These are phyloP conservation scores for Ustilaginoidea virens DNA, from an alignment of 2,329 filamentous ascomycete species.

Conservation along the genomic window DNA sequence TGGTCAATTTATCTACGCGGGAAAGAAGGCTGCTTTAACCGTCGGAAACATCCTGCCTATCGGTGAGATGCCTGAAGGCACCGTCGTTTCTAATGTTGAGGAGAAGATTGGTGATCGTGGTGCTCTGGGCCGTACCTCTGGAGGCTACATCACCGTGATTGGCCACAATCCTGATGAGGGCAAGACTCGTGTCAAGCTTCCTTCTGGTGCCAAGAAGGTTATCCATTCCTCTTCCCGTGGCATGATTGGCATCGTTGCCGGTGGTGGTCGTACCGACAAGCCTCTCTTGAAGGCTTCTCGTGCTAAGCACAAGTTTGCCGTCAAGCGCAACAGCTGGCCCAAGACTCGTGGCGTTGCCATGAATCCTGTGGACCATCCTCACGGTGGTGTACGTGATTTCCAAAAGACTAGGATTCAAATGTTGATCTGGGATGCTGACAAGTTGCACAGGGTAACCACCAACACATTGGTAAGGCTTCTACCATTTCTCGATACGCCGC, in stretches of 20 bases:
- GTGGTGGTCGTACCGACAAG: conserved; percentile 99
- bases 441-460: conserved; percentile 74
- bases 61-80: conserved; percentile 92
- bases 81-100: conserved; percentile 97
- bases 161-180: conserved; percentile 98
- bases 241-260: conserved; percentile 99
- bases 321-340: conserved; percentile 99
- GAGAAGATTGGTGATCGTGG: conserved; percentile 97
- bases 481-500: conserved; percentile 97
- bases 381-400: conserved; percentile 60
- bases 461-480: conserved; percentile 99
- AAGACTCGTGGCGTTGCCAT: conserved; percentile 99
- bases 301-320: conserved; percentile 99
- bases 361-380: conserved; percentile 99
- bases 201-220: conserved; percentile 98
- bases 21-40: conserved; percentile 94
- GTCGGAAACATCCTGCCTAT: conserved; percentile 97
- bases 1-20: conserved; percentile 99
- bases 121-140: conserved; percentile 87
- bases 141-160: conserved; percentile 98
- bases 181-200: conserved; percentile 99
- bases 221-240: conserved; percentile 82
- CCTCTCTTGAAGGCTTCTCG: conserved; percentile 98
- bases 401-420: neutral
- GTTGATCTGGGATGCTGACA: conserved; percentile 24